phyloP scores from a whole-genome alignment of 2,329 filamentous ascomycete genomes.

The Berkeleyomyces rouxiae region DNA sequence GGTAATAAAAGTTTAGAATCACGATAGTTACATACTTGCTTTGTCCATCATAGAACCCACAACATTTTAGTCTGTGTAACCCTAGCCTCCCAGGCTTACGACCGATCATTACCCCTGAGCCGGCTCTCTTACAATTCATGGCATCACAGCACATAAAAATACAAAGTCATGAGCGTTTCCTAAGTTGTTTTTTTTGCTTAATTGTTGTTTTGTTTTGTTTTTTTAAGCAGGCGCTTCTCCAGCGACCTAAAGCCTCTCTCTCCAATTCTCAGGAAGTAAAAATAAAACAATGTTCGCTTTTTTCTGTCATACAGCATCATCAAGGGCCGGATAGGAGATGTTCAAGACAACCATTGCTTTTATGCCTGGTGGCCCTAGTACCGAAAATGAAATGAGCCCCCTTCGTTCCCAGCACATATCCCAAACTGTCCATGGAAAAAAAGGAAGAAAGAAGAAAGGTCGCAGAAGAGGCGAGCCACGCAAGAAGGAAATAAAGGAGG shows the following conservation, averaged over 20 bases:
- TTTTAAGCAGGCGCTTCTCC: not conserved
- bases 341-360: not conserved
- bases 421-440: not conserved
- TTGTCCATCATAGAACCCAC: too few species aligned
- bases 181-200: constrained; percentile 6
- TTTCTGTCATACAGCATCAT: not conserved
- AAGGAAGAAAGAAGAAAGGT: not conserved
- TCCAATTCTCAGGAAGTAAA: not conserved
- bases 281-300: not conserved
- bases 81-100: too few species aligned
- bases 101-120: too few species aligned
- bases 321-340: not conserved
- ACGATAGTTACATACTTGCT: too few species aligned
- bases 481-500: constrained; percentile 5
- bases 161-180: not conserved
- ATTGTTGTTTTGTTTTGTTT: constrained; percentile 3
- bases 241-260: not conserved
- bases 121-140: not conserved
- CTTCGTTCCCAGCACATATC: not conserved
- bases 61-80: not conserved
- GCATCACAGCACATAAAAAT: not conserved
- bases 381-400: not conserved
- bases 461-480: constrained; percentile 3
- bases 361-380: not conserved
- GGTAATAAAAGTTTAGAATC: too few species aligned